Base-by-base conservation (phyloP, 106 monocot species). In the Apostasia ramifera region DNA sequence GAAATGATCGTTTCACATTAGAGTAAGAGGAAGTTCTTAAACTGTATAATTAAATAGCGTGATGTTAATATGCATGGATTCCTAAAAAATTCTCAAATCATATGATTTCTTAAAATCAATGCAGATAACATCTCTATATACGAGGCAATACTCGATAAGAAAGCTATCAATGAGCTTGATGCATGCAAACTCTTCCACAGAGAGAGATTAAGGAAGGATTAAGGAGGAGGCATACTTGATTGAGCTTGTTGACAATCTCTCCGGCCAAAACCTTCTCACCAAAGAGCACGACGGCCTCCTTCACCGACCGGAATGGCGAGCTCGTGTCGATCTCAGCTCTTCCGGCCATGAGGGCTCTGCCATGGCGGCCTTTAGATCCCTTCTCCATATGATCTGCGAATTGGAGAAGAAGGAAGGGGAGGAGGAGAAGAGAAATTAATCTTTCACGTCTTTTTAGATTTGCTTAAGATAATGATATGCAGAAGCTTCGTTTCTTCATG, bases 251-350 rank as follows among this genome's bases (percentile, higher is more conserved):
- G 44, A 73, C 81, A 41, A 86, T 68, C 50, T 86, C 82, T 15
- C 78, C 83, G 15, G 74, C 86, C 13, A 90, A 59, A 49, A 83
- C 85, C 53, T 67, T 72, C 60, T 86, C 83, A 10, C 90, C 90
- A 66, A 84, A 91, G 63, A 87, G 66, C 73, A 75, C 44, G 53
- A 87, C 83, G 15, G 91, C 86, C 55, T 91, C 91, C 79, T 87
- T 91, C 53, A 91, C 91, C 6, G 91, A 91, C 50, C 74, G 64
- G 66, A 91, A 91, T 13, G 91, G 86, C 1, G 79, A 74, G 12
- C 77, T 76, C 1, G 91, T 91, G 59, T 91, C 91, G 48, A 91
- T 84, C 79, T 84, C 91, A 3, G 76, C 88, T 68, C 81, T 70
- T 45, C 26, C 26, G 26, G 67, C 47, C 5, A 11, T 14, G 3